Base-by-base conservation (phyloP, 768 basidiomycete species). In the Russula sp. region DNA sequence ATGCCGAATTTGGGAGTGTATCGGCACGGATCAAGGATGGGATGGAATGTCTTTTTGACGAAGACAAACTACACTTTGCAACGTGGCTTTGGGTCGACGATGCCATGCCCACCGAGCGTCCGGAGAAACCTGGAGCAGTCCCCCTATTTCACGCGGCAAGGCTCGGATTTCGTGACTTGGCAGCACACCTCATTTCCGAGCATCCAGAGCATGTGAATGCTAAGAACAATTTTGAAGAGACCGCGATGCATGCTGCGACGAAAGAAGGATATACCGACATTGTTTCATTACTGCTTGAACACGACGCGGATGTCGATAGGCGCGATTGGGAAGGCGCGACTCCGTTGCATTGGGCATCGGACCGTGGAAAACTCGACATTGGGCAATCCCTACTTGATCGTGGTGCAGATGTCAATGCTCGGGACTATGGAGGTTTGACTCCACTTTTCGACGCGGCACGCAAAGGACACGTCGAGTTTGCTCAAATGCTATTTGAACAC, bases 211-310 rank as follows among this genome's bases (percentile, higher is more conserved):
- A 44, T 44, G 44, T 44, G 8, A 44, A 44, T n/a, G 20, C 44
- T 20, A n/a, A n/a, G n/a, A n/a, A n/a, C n/a, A 44, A 0, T 0
- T 3, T 20, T 8, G 20, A 1, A 32, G 8, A 9, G 0, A 44
- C 44, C 9, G 7, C 44, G 44, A 44, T n/a, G 2, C 44, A n/a
- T n/a, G n/a, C 8, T 44, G 20, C 44, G 10, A 8, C 20, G 44
- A n/a, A 1, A n/a, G 44, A 0, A 20, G 44, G 44, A n/a, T 3
- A 44, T n/a, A 8, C 8, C 9, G 44, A 44, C 20, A n/a, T 44
- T 44, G 10, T 44, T 7, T 8, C 20, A n/a, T n/a, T 44, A n/a
- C 20, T 44, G n/a, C 44, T 44, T 44, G 44, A 44, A 44, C 44
- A n/a, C 20, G 44, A 8, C 3, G n/a, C 44, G 1, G 44, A 44